phyloP scores from a whole-genome alignment of 257 asterid genomes.

The Echium plantagineum region DNA sequence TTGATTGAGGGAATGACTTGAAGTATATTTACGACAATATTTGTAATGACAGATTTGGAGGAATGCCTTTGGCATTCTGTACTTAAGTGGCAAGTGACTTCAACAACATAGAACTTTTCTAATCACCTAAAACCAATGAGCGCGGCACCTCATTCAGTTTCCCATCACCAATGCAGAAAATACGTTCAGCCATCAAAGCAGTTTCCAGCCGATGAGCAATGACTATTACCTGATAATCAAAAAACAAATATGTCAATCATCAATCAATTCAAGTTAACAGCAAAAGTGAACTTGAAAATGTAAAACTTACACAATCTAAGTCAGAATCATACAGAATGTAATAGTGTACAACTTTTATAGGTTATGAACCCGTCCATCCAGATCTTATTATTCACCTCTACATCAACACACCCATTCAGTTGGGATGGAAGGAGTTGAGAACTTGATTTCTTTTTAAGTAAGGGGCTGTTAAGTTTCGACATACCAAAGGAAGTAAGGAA shows the following conservation, averaged over 20 bases:
- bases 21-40: too few relatives aligned
- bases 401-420: neutral
- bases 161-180: constrained; percentile 47
- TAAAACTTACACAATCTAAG: neutral
- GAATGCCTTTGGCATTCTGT: neutral
- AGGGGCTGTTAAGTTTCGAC: neutral
- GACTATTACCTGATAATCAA: constrained; percentile 50
- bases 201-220: constrained; percentile 90
- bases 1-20: neutral
- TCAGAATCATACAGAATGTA: neutral
- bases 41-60: neutral
- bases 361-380: too few relatives aligned
- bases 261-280: neutral
- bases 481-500: neutral
- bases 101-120: constrained; percentile 17
- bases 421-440: neutral
- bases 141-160: constrained; percentile 59
- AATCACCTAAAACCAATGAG: constrained; percentile 38
- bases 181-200: constrained; percentile 64
- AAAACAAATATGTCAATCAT: neutral
- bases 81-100: constrained; percentile 21
- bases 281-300: too few relatives aligned
- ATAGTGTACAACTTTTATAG: too few relatives aligned
- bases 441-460: neutral
- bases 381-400: too few relatives aligned